Evolutionary conservation across 1,284 basidiomycete genomes (phyloP).

Genomic region (Ceratorhiza oryzae-sativae): DNA sequence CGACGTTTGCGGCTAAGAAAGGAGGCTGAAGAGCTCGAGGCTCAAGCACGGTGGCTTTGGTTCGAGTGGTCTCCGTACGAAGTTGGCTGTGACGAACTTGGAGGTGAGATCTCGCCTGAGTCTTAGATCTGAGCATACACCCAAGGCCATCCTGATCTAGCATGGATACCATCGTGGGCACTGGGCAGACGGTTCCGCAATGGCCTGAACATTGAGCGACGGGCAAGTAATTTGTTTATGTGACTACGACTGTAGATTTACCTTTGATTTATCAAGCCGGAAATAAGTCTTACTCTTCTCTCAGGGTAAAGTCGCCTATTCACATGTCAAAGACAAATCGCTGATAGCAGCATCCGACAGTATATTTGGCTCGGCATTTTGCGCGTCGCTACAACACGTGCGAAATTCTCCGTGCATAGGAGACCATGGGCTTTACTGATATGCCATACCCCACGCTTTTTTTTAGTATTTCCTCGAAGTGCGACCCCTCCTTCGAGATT

Average conservation of each 20-base stretch:
- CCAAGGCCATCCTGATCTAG: constrained; percentile 43
- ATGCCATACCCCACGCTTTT: not conserved
- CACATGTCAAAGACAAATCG: not conserved
- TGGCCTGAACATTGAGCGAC: constrained; percentile 51
- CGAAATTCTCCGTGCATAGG: constrained; percentile 42
- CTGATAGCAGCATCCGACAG: constrained; percentile 42
- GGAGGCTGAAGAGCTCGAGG: constrained; percentile 46
- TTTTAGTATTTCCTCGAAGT: constrained; percentile 54
- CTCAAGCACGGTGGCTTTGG: constrained; percentile 50
- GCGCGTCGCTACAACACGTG: constrained; percentile 52
- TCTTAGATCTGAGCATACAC: not conserved
- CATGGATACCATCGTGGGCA: constrained; percentile 56
- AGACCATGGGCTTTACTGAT: constrained; percentile 12
- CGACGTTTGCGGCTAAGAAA: constrained; percentile 45
- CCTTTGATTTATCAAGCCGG: constrained; percentile 48
- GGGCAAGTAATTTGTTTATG: constrained; percentile 44
- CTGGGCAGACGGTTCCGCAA: constrained; percentile 53
- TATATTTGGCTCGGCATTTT: constrained; percentile 56
- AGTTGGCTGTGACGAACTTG: constrained; percentile 55
- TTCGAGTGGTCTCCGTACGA: constrained; percentile 55
- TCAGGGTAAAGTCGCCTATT: constrained; percentile 48
- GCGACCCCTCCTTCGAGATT: constrained; percentile 50
- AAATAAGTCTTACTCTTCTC: constrained; percentile 54
- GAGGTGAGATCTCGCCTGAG: constrained; percentile 46
- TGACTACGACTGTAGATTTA: not conserved